phyloP scores from a whole-genome alignment of 306 rosid genomes.

The Dalbergia oliveri region DNA sequence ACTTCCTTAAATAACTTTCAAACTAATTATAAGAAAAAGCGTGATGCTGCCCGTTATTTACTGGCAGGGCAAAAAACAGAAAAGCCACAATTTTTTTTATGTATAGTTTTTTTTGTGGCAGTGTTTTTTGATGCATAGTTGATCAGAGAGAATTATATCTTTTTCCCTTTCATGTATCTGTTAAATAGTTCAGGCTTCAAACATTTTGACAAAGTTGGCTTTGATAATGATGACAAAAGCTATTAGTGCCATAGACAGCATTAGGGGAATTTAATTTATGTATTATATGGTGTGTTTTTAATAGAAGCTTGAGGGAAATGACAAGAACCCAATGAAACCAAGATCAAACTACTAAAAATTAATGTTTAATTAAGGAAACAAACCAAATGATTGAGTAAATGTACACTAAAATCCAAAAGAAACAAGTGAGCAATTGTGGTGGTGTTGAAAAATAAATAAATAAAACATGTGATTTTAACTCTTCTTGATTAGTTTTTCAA shows the following conservation, averaged over 20 bases:
- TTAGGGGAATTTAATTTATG: slow-evolving; percentile 13
- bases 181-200: slow-evolving; percentile 20
- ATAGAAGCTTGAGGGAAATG: slow-evolving; percentile 37
- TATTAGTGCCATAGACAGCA: slow-evolving; percentile 21
- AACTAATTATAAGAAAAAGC: background rate
- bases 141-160: background rate
- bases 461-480: slow-evolving; percentile 24
- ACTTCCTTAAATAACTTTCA: slow-evolving; percentile 15
- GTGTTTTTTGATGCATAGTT: background rate
- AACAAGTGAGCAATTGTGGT: slow-evolving; percentile 10
- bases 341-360: slow-evolving; percentile 10
- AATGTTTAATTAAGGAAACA: slow-evolving; percentile 16
- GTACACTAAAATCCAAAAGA: slow-evolving; percentile 1
- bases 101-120: background rate
- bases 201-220: slow-evolving; percentile 46
- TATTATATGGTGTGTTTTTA: slow-evolving; percentile 19
- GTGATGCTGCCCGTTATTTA: slow-evolving; percentile 19
- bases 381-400: background rate
- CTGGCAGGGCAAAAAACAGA: slow-evolving; percentile 9
- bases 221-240: slow-evolving; percentile 39
- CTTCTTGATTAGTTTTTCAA: slow-evolving; percentile 30
- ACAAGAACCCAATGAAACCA: slow-evolving; percentile 30
- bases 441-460: background rate
- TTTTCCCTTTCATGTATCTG: background rate
- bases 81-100: slow-evolving; percentile 13